Evolutionary conservation across 73 alveolate species (phyloP).

Genomic region (Paramecium sexaurelia): DNA sequence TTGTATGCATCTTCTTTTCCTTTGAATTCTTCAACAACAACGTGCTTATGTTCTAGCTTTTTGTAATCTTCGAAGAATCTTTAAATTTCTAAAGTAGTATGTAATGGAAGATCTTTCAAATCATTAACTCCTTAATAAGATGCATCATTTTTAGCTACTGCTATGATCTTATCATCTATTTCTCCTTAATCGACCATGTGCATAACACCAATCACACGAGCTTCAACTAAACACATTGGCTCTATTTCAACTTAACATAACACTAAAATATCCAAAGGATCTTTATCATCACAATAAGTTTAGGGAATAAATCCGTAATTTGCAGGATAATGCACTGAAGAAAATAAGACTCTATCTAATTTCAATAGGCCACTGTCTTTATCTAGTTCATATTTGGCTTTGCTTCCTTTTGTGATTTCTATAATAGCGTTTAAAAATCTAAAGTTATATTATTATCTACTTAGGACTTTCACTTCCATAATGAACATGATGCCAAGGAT

Average conservation of each 20-base stretch:
- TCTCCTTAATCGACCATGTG: conserved; percentile 68
- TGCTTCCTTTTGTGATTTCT: conserved; percentile 67
- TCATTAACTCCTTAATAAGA: conserved; percentile 21
- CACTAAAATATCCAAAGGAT: conserved; percentile 69
- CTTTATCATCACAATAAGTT: conserved; percentile 66
- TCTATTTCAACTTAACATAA: conserved; percentile 55
- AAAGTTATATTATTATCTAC: neutral
- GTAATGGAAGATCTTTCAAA: conserved; percentile 11
- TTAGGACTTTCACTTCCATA: conserved; percentile 57
- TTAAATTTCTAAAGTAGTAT: conserved; percentile 31
- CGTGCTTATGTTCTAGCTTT: conserved; percentile 56
- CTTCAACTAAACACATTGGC: conserved; percentile 66
- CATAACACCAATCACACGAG: conserved; percentile 59
- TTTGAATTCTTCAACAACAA: conserved; percentile 63
- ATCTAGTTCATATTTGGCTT: conserved; percentile 70
- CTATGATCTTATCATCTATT: conserved; percentile 59
- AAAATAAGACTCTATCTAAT: conserved; percentile 66
- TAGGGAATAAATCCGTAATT: conserved; percentile 70
- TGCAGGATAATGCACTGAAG: conserved; percentile 69
- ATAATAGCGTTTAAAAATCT: conserved; percentile 52
- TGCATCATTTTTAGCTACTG: conserved; percentile 62
- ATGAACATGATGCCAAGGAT: conserved; percentile 65
- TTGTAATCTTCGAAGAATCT: conserved; percentile 69
- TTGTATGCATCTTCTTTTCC: conserved; percentile 44
- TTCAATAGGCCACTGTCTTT: conserved; percentile 67